Base-by-base conservation (phyloP, 495 filamentous ascomycete genomes). In the Bryoglossum gracile region DNA sequence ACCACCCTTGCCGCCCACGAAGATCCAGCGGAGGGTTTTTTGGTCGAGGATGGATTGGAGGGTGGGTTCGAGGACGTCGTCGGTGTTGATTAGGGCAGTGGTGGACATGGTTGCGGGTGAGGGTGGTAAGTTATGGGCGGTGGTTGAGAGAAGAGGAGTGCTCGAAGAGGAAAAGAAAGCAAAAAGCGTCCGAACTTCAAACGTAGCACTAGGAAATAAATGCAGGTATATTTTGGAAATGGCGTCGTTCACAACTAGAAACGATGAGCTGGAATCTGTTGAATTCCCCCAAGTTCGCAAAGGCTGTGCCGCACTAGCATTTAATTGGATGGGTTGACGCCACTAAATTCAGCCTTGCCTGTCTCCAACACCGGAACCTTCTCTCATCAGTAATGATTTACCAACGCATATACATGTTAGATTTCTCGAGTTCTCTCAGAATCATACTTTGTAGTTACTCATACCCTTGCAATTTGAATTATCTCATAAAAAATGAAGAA, bases 1-100 rank as follows among this genome's bases (percentile, higher is more conserved):
- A 60, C 92, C 92, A 56, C 92, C 92, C 75, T 99, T 99, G 46
- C 92, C 92, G 59, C 92, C 92, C 40, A 97, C 94, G 61, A 99
- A 99, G 66, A 99, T 94, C 94, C 94, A 99, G 54, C 92, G 89
- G 41, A 99, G 82, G 16, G 87, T 82, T 60, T 85, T 86, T 65
- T 99, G 92, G 71, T 89, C 86, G 59, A 97, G 76, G 59, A 99
- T 88, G 36, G 86, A 85, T 76, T 95, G 86, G 62, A 99, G 86
- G 30, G 88, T 87, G 14, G 94, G 87, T 73, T 94, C 89, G 68
- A 97, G 77, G 51, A 74, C 65, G 64, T 86, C 83, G 57, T 84
- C 81, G 62, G 87, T 86, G 55, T 69, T 65, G 51, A 84, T 73
- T 55, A 88, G 65, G 40, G 81, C 64, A 23, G 81, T 74, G 24